Conservation (phyloP, 306 rosid genomes). For the Elaeagnus macrophylla region DNA sequence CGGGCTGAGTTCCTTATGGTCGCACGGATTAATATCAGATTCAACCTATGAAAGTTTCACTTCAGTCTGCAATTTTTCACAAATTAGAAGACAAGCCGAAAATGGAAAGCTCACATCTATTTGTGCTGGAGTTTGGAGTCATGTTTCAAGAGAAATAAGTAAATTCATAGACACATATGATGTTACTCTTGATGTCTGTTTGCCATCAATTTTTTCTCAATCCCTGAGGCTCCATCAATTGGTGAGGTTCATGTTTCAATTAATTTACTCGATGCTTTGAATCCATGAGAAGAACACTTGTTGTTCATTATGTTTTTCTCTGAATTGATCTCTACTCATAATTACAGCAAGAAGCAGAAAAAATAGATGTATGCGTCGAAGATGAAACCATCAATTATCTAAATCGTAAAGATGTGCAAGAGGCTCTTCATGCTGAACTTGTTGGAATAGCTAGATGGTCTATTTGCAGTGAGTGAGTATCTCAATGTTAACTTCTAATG, state of each 20-base stretch:
- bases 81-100: constrained; percentile 31
- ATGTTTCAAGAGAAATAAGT: constrained; percentile 24
- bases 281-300: no score
- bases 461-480: constrained; percentile 7
- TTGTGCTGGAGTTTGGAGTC: constrained; percentile 27
- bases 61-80: constrained; percentile 41
- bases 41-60: constrained; percentile 33
- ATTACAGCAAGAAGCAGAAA: not conserved
- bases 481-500: not conserved
- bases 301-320: not conserved
- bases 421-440: constrained; percentile 22
- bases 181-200: constrained; percentile 47
- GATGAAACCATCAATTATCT: constrained; percentile 6
- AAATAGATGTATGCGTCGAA: constrained; percentile 11
- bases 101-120: constrained; percentile 17
- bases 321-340: not conserved
- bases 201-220: constrained; percentile 33
- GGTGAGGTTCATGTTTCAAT: constrained; percentile 18
- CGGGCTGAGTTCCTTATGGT: constrained; percentile 46
- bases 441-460: constrained; percentile 12
- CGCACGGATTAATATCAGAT: constrained; percentile 63
- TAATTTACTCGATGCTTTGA: no score
- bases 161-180: constrained; percentile 25
- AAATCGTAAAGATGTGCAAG: constrained; percentile 21
- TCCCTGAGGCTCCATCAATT: constrained; percentile 26